Conservation (phyloP, 2,329 filamentous ascomycete genomes). For the Ceratocystis cacaofunesta region DNA sequence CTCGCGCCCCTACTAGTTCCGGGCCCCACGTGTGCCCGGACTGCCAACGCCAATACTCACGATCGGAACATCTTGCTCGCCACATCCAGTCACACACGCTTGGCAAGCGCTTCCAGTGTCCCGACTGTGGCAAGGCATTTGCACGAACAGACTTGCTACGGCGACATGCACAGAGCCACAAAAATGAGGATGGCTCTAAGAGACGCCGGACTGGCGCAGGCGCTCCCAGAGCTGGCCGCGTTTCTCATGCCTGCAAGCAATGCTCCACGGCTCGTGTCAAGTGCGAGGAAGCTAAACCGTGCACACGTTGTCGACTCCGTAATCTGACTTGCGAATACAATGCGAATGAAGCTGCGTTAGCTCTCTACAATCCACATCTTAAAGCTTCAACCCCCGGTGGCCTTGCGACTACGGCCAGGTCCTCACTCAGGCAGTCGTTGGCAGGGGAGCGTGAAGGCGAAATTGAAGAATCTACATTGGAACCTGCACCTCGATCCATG, state of each 20-base stretch:
- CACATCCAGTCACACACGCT: conserved; percentile 38
- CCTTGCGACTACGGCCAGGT: not conserved
- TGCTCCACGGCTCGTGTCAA: conserved; percentile 40
- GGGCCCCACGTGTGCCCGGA: conserved; percentile 33
- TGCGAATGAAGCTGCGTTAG: conserved; percentile 22
- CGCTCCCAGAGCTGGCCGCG: conserved; percentile 33
- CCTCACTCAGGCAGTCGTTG: not conserved
- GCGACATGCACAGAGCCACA: conserved; percentile 37
- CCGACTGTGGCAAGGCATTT: conserved; percentile 39
- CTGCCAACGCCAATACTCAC: conserved; percentile 36
- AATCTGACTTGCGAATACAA: conserved; percentile 32
- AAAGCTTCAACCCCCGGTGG: conserved; percentile 17
- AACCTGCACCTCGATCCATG: not conserved
- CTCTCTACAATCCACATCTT: conserved; percentile 17
- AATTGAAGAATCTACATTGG: not conserved
- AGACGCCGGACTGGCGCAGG: conserved; percentile 33
- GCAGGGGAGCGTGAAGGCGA: not conserved
- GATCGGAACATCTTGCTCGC: conserved; percentile 38
- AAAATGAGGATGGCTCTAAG: conserved; percentile 32
- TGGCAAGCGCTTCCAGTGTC: conserved; percentile 34
- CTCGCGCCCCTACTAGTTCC: not conserved
- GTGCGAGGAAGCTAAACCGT: conserved; percentile 41
- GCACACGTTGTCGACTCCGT: conserved; percentile 34
- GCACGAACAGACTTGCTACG: conserved; percentile 39
- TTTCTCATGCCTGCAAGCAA: conserved; percentile 37